Conservation (phyloP, 345 rosid species). For the Eucalyptus lansdowneana region DNA sequence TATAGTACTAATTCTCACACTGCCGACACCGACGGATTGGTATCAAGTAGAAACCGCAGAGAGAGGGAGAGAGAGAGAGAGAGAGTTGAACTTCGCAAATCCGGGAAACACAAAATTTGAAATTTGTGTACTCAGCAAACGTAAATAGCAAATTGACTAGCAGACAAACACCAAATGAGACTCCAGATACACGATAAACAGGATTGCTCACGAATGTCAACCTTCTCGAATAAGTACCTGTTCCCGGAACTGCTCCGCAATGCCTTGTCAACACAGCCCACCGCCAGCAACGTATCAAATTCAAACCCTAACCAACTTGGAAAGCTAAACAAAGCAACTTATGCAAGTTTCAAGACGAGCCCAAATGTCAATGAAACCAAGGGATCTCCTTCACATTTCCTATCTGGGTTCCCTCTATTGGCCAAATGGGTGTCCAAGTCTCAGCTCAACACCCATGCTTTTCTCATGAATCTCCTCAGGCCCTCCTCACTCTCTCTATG, state of each 20-base stretch:
- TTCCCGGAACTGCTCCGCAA: not conserved
- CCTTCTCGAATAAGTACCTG: not conserved
- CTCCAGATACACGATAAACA: not conserved
- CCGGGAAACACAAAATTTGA: not conserved
- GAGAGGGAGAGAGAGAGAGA: not conserved
- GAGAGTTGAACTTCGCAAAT: not conserved
- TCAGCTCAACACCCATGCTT: not conserved
- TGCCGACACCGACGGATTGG: not conserved
- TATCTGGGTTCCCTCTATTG: slow-evolving; percentile 4
- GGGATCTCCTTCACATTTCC: slow-evolving; percentile 13
- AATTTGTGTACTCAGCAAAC: not conserved
- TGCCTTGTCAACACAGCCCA: not conserved
- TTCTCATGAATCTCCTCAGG: not conserved
- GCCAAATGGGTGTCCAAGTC: not conserved
- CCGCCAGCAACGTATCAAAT: not conserved
- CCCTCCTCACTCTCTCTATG: not conserved
- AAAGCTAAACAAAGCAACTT: not conserved
- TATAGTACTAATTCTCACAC: not conserved
- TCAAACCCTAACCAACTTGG: not conserved
- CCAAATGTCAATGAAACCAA: slow-evolving; percentile 10
- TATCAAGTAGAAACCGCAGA: not conserved
- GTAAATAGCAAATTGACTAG: not conserved
- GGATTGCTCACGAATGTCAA: not conserved
- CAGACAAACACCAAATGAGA: not conserved
- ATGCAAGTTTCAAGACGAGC: not conserved